Base-by-base conservation (phyloP, 2,329 filamentous ascomycete species). In the Pseudogymnoascus sp. region DNA sequence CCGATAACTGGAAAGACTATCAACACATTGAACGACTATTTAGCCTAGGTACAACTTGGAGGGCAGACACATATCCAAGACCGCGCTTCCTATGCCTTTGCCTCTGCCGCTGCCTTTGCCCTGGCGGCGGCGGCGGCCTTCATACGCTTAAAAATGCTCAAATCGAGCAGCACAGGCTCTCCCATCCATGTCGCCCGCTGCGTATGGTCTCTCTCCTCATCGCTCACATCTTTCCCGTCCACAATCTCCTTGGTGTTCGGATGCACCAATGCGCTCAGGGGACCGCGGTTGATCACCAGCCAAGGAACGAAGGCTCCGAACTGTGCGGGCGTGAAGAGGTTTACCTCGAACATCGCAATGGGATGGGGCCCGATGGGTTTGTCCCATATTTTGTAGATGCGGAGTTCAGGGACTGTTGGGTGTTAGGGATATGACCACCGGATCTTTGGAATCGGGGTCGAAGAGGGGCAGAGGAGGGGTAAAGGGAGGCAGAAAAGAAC, bases 301-400 rank as follows among this genome's bases (percentile, higher is more conserved):
- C 92, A 96, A 0, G 90, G 83, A 40, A 97, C 78, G 70, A 96
- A 96, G 0, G 93, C 92, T 0, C 92, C 92, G 71, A 96, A 96
- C 74, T 96, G 90, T 2, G 85, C 87, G 0, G 92, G 93, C 0
- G 88, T 91, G 74, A 93, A 91, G 18, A 96, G 53, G 69, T 96
- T 96, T 53, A 96, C 91, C 76, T 97, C 93, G 70, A 96, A 96
- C 91, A 96, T 96, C 61, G 87, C 89, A 0, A 91, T 75, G 0
- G 89, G 87, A 73, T 96, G 92, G 0, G 92, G 92, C 0, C 92
- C 93, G 28, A 96, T 75, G 0, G 92, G 91, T 12, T 78, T 76
- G 67, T 95, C 88, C 83, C 85, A 96, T 67, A 96, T 79, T 12
- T 75, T 80, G 73, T 96, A 96, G 69, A 96, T 88, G 62, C 91